Base-by-base conservation (phyloP, 306 rosid species). In the Vigna reflexopilosa region DNA sequence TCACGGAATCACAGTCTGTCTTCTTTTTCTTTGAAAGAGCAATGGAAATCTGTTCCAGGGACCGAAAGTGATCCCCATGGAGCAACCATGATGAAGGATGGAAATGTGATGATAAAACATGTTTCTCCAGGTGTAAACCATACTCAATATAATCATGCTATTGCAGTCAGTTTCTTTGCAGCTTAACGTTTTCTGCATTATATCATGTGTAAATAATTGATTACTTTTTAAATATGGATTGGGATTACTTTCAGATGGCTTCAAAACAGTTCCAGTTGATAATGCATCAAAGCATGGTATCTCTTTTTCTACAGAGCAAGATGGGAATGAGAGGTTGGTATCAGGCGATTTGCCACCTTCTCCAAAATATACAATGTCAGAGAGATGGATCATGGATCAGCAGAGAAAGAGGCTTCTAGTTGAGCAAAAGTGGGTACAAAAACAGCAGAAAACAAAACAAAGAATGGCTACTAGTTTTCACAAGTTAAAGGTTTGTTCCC, bases 321-420 rank as follows among this genome's bases (percentile, higher is more conserved):
- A 76, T 67, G 90, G 83, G 44, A 89, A 86, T 17, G 89, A 76
- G 66, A 84, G 75, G 86, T 83, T 70, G 73, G 77, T 70, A 47
- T 76, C 87, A 61, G 28, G 89, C 75, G 90, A 89, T 79, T 63
- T 86, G 69, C 81, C 84, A 45, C 63, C 77, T 44, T 79, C 97
- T 84, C 89, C 92, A 55, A 96, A 86, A 85, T 83, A 81, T 85
- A 91, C 99, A 1, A 91, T 96, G 99, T 91, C 91, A 57, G 96
- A 91, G 86, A 96, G 83, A 81, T 96, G 96, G 91, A 83, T 91
- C 64, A 81, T 96, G 89, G 97, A 89, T 84, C 92, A 81, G 67
- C 96, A 91, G 87, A 91, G 82, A 85, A 87, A 86, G 91, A 89
- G 91, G 86, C 89, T 51, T 83, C 76, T 81, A 72, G 79, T 72